Base-by-base conservation (phyloP, 768 basidiomycete genomes). In the Mycena polygramma region DNA sequence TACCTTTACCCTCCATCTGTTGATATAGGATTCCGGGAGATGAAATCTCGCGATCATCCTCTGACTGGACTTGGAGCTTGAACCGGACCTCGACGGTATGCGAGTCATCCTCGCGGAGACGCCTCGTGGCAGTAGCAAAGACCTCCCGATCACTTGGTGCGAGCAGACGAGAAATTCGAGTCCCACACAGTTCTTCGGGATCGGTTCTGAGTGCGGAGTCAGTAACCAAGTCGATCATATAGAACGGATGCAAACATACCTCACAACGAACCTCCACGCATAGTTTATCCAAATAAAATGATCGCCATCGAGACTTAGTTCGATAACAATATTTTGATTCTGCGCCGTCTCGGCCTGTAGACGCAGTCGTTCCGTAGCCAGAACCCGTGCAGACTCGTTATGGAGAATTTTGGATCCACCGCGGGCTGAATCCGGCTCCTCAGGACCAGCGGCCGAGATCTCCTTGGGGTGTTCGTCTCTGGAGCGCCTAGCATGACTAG, bases 271-370 rank as follows among this genome's bases (percentile, higher is more conserved):
- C 75, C 90, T 85, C 95, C 98, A 99, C 0, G 97, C 96, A 76
- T 97, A 94, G 81, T 98, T 99, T 54, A 97, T 88, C 94, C 96
- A 99, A 75, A 96, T 89, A 75, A 99, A 91, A 74, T 96, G 92
- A 78, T 98, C 96, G 11, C 96, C 96, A 77, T 98, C 96, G 73
- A 98, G 84, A 79, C 91, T 92, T 37, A 99, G 88, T 78, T 99
- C 98, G 84, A 99, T 87, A 36, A 99, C 95, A 63, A 99, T 94
- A 75, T 98, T 99, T 79, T 95, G 94, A 77, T 92, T 95, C 82
- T 97, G 95, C 9, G 97, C 96, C 2, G 94, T 94, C 80, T 99
- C 98, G 11, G 96, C 98, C 76, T 97, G 93, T 43, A 95, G 82
- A 48, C 93, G 90, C 37, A 99, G 81, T 41, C 96, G 92, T 78